Percentiles rank a stretch among this genome's conserved stretches.
These are phyloP conservation scores for Avicennia marina DNA, from an alignment of 257 asterid species.

Conservation along the genomic window DNA sequence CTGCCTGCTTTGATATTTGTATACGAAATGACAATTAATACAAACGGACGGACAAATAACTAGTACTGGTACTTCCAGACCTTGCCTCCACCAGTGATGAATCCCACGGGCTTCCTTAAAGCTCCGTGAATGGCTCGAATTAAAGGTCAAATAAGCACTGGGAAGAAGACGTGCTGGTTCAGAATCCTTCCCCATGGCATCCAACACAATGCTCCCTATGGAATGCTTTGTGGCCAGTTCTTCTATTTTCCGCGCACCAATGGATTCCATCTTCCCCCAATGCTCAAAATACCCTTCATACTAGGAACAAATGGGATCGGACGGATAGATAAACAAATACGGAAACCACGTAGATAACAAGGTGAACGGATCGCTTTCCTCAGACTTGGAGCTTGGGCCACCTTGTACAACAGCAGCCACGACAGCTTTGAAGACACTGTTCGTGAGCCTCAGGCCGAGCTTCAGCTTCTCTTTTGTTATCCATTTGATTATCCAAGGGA, in stretches of 20 bases:
- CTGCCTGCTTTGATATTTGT: too few relatives aligned
- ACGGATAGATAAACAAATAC: slow-evolving; percentile 51
- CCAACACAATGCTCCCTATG: slow-evolving; percentile 38
- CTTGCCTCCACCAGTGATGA: slow-evolving; percentile 70
- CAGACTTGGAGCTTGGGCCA: not conserved
- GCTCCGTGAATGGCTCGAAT: slow-evolving; percentile 21
- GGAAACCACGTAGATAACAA: slow-evolving; percentile 65
- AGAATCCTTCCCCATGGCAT: slow-evolving; percentile 34
- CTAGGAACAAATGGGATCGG: slow-evolving; percentile 59
- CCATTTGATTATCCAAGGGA: slow-evolving; percentile 57
- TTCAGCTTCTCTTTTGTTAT: slow-evolving; percentile 42
- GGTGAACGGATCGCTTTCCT: slow-evolving; percentile 25
- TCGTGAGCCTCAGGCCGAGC: slow-evolving; percentile 48
- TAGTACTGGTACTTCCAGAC: slow-evolving; percentile 33
- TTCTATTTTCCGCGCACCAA: slow-evolving; percentile 51
- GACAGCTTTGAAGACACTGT: slow-evolving; percentile 50
- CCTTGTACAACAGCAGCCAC: slow-evolving; percentile 39
- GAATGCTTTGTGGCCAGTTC: slow-evolving; percentile 60
- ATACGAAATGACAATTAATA: too few relatives aligned
- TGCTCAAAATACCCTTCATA: slow-evolving; percentile 64
- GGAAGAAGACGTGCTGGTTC: slow-evolving; percentile 72
- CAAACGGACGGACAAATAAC: too few relatives aligned
- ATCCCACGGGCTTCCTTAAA: slow-evolving; percentile 59
- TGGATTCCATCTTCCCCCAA: slow-evolving; percentile 51
- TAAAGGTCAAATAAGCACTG: slow-evolving; percentile 48